Percentiles rank a stretch among this genome's conserved stretches.
phyloP scores from a whole-genome alignment of 2,329 filamentous ascomycete species.

The Cercospora sojina region DNA sequence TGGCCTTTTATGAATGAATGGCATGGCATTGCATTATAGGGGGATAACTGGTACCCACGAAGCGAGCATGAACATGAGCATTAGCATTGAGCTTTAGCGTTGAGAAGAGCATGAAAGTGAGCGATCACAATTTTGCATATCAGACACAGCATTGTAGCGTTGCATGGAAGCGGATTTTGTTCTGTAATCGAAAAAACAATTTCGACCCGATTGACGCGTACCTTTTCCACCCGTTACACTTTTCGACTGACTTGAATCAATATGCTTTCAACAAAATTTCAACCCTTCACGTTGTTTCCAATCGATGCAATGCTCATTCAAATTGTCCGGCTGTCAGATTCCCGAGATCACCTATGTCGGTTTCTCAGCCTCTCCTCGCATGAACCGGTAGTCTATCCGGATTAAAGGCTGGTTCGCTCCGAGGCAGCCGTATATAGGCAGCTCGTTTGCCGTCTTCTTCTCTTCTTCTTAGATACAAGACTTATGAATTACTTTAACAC shows the following conservation, averaged over 20 bases:
- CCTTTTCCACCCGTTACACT: too few relatives aligned
- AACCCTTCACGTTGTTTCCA: background rate
- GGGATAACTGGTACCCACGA: background rate
- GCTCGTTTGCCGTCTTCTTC: too few relatives aligned
- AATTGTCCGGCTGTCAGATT: background rate
- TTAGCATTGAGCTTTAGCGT: background rate
- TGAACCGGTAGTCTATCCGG: too few relatives aligned
- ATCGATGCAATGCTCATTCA: background rate
- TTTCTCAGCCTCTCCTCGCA: too few relatives aligned
- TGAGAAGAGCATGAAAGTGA: background rate
- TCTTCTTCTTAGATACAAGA: too few relatives aligned
- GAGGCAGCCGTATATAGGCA: too few relatives aligned
- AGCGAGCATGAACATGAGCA: background rate
- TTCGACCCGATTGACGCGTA: background rate
- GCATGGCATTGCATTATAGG: background rate
- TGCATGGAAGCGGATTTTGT: background rate
- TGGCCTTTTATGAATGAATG: background rate
- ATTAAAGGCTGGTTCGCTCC: too few relatives aligned
- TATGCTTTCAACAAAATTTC: background rate
- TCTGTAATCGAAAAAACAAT: background rate
- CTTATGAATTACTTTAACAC: too few relatives aligned
- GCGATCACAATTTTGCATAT: background rate
- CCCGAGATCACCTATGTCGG: too few relatives aligned
- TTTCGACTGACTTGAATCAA: too few relatives aligned
- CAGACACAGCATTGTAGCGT: background rate